Base-by-base conservation (phyloP, 139 green algal species). In the Pedinophyceae sp. region DNA sequence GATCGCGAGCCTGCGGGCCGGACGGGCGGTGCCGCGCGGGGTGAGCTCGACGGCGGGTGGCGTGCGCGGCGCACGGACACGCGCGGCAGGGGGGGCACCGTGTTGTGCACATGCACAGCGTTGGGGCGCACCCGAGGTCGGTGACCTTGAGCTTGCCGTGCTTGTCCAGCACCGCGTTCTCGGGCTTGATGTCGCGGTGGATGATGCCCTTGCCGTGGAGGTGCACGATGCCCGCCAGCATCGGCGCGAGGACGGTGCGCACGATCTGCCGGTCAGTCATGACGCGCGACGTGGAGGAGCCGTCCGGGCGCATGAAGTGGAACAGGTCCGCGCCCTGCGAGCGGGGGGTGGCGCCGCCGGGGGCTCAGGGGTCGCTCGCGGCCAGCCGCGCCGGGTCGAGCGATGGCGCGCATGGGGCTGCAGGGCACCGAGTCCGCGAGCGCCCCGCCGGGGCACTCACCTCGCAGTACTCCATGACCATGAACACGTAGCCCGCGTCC, bases 261-360 rank as follows among this genome's bases (percentile, higher is more conserved):
- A n/a, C 67, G 20, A 58, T 62, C 43, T 70, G 49, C 29, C 41
- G 27, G 57, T 74, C 67, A 27, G 25, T 52, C 30, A 51, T 59
- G 48, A 39, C 40, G 45, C 26, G 51, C 59, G 17, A n/a, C n/a
- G n/a, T n/a, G n/a, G n/a, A n/a, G n/a, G n/a, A n/a, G n/a, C 51
- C 50, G 39, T 59, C 40, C 0, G 50, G 23, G 41, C 70, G 61
- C 15, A 74, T 54, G 53, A 61, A 64, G 53, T 74, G 59, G 30
- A 67, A 70, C 54, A 70, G 48, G 58, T 74, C 71, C 28, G 62
- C 67, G 5, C 27, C 10, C n/a, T n/a, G n/a, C 38, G 51, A 20
- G 62, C 57, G n/a, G n/a, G n/a, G n/a, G n/a, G n/a, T n/a, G n/a
- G n/a, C n/a, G n/a, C n/a, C n/a, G n/a, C n/a, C n/a, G n/a, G n/a